A percentile compares a stretch with the other conserved stretches of the same genome.
These are phyloP conservation scores for Terfezia boudieri DNA, from an alignment of 495 filamentous ascomycete genomes.

Conservation along the genomic window DNA sequence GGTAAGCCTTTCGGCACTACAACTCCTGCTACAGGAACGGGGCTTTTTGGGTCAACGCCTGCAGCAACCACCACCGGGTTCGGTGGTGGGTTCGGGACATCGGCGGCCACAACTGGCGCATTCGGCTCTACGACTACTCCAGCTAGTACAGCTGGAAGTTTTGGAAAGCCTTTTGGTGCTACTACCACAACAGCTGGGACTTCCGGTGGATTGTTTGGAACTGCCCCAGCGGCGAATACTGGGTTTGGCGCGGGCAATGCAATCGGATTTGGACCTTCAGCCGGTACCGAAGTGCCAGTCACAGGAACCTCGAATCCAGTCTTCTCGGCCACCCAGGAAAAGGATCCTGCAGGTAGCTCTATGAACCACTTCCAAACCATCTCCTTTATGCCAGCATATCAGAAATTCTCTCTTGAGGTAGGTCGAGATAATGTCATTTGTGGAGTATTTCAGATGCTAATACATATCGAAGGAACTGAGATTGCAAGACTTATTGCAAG, in stretches of 20 bases:
- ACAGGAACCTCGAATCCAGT: slow-evolving; percentile 51
- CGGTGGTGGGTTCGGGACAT: slow-evolving; percentile 28
- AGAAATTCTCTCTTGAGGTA: slow-evolving; percentile 63
- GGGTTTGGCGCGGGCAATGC: slow-evolving; percentile 25
- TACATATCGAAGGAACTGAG: slow-evolving; percentile 39
- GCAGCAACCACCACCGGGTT: slow-evolving; percentile 30
- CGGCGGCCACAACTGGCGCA: slow-evolving; percentile 9
- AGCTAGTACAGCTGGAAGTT: slow-evolving; percentile 9
- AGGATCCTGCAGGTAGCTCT: slow-evolving; percentile 36
- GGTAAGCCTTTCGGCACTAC: slow-evolving; percentile 24
- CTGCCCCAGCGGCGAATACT: slow-evolving; percentile 18
- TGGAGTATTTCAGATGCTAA: neutral
- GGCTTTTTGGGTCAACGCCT: slow-evolving; percentile 24
- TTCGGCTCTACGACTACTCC: slow-evolving; percentile 20
- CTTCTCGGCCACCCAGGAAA: slow-evolving; percentile 59
- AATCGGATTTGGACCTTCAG: slow-evolving; percentile 27
- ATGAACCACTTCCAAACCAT: slow-evolving; percentile 61
- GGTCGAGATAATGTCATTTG: neutral
- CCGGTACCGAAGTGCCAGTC: slow-evolving; percentile 20
- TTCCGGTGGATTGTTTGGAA: slow-evolving; percentile 19
- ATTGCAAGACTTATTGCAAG: slow-evolving; percentile 71
- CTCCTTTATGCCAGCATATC: slow-evolving; percentile 63
- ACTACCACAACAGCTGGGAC: slow-evolving; percentile 26
- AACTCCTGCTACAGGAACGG: slow-evolving; percentile 21
- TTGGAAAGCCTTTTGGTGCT: slow-evolving; percentile 25